Evolutionary conservation across 768 basidiomycete species (phyloP).

Genomic region (Antrodiella citrinella): DNA sequence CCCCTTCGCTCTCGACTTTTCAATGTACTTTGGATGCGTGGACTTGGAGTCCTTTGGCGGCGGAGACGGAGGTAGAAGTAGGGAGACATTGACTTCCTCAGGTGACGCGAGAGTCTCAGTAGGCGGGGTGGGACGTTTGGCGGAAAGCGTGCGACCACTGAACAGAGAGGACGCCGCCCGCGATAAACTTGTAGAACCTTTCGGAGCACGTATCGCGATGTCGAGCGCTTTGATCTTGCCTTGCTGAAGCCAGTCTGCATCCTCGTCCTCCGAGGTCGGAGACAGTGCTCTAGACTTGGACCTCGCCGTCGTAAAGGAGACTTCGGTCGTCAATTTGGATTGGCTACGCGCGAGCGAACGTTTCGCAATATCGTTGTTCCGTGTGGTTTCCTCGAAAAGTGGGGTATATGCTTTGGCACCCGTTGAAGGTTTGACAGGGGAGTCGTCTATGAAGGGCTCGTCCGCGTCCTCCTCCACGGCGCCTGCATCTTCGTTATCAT

Average conservation of each 20-base stretch:
- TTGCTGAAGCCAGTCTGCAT: constrained; percentile 13
- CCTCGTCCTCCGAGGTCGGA: constrained; percentile 15
- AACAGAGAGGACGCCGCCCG: too few relatives aligned
- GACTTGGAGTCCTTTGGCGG: constrained; percentile 30
- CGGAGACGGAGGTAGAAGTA: constrained; percentile 65
- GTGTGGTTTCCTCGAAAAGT: constrained; percentile 47
- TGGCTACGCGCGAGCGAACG: background rate
- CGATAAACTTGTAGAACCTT: too few relatives aligned
- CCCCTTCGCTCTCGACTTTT: constrained; percentile 9
- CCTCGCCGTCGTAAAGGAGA: constrained; percentile 2
- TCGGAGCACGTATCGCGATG: too few relatives aligned
- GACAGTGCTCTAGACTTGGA: constrained; percentile 15
- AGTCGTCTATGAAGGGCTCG: constrained; percentile 55
- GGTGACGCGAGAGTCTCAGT: too few relatives aligned
- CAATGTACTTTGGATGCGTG: constrained; percentile 9
- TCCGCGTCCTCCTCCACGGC: constrained; percentile 12
- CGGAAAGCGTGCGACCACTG: too few relatives aligned
- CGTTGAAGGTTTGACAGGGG: constrained; percentile 55
- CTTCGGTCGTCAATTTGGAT: constrained; percentile 1
- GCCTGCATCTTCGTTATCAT: constrained; percentile 29
- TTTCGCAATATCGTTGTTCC: constrained; percentile 4
- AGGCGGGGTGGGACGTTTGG: too few relatives aligned
- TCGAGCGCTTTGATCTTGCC: constrained; percentile 17
- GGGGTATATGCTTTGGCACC: constrained; percentile 56
- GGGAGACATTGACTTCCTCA: too few relatives aligned